Evolutionary conservation across 2,329 filamentous ascomycete species (phyloP).

Genomic region (Diaporthe capsici): DNA sequence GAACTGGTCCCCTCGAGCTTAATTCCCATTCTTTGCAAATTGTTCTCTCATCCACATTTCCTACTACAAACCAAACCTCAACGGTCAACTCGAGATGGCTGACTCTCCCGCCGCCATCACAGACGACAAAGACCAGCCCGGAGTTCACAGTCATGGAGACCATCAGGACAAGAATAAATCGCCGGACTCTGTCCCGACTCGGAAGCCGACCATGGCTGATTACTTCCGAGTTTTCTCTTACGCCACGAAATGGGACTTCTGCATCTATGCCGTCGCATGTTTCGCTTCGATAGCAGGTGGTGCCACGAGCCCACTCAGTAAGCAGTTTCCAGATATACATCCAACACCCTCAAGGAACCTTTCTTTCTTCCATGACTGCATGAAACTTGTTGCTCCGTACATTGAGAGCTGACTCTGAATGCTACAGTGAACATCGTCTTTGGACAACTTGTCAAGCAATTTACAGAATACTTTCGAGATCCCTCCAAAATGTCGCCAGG

Average conservation of each 20-base stretch:
- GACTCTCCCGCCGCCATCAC: not conserved
- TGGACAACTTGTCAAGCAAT: conserved; percentile 63
- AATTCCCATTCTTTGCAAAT: not conserved
- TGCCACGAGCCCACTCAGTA: conserved; percentile 66
- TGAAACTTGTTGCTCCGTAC: not conserved
- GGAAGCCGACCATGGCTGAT: conserved; percentile 47
- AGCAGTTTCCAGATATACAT: not conserved
- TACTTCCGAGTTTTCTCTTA: conserved; percentile 67
- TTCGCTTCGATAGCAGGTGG: conserved; percentile 67
- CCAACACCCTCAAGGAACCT: not conserved
- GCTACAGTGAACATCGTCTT: conserved; percentile 67
- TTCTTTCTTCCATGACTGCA: not conserved
- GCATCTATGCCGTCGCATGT: conserved; percentile 60
- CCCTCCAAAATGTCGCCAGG: not conserved
- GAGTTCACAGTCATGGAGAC: not conserved
- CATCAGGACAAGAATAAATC: not conserved
- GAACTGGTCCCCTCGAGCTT: not conserved
- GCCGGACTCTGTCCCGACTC: not conserved
- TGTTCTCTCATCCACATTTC: not conserved
- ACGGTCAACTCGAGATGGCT: not conserved
- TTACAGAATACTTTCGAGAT: conserved; percentile 53
- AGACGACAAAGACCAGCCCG: not conserved
- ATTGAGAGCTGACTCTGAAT: not conserved
- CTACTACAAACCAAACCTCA: not conserved
- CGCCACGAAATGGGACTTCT: conserved; percentile 65